A percentile compares a stretch with the other conserved stretches of the same genome.
Conservation (phyloP, 2,329 filamentous ascomycete genomes). For the Byssoonygena ceratinophila region DNA sequence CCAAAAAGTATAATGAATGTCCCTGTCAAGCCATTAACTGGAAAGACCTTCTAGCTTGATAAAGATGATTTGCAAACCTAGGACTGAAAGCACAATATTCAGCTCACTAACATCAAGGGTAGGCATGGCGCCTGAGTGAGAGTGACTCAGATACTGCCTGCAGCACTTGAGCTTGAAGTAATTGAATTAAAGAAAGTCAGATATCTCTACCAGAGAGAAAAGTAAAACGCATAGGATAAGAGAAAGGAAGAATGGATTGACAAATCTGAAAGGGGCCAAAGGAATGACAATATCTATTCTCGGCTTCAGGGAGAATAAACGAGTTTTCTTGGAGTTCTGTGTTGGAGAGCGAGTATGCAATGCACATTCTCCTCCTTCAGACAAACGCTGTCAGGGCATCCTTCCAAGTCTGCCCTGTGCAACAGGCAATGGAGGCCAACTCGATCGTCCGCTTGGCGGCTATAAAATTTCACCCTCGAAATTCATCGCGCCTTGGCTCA, state of each 20-base stretch:
- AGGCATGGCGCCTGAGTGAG: slow-evolving; percentile 23
- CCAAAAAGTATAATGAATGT: slow-evolving; percentile 28
- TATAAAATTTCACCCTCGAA: not conserved
- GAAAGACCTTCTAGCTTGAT: not conserved
- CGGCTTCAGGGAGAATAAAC: not conserved
- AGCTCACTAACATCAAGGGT: slow-evolving; percentile 28
- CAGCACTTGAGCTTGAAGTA: slow-evolving; percentile 8
- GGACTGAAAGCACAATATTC: slow-evolving; percentile 27
- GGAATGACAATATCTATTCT: slow-evolving; percentile 4
- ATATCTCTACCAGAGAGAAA: slow-evolving; percentile 10
- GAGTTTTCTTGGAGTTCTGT: not conserved
- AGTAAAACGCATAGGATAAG: not conserved
- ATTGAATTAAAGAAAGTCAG: not conserved
- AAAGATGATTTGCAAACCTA: slow-evolving; percentile 21
- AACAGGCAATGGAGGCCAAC: not conserved
- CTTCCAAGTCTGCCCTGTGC: not conserved
- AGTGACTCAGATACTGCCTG: slow-evolving; percentile 8
- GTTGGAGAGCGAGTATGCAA: not conserved
- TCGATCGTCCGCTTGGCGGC: slow-evolving; percentile 6
- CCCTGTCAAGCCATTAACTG: slow-evolving; percentile 18
- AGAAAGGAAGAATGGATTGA: not conserved
- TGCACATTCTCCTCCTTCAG: slow-evolving; percentile 6
- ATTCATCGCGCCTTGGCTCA: not conserved
- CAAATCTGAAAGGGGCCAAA: not conserved
- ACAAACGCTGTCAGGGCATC: slow-evolving; percentile 7